Conservation (phyloP, 2,329 filamentous ascomycete species). For the Sporothrix schenckii region DNA sequence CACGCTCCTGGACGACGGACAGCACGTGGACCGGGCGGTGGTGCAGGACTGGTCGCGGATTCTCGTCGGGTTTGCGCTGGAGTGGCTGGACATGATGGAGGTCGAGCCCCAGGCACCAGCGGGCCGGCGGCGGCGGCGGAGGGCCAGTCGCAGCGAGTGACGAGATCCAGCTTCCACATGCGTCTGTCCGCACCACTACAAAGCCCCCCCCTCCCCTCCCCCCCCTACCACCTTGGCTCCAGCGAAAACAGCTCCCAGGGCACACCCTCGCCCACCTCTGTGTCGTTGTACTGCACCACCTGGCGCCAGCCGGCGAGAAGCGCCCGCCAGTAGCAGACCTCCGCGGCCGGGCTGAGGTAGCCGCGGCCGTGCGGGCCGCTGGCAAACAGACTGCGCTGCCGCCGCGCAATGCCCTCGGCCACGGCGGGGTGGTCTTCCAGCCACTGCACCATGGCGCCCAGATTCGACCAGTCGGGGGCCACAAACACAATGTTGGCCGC, state of each 20-base stretch:
- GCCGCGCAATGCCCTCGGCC: constrained; percentile 48
- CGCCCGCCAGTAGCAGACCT: constrained; percentile 54
- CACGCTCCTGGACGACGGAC: constrained; percentile 68
- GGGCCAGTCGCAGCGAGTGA: not conserved
- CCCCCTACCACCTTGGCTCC: not conserved
- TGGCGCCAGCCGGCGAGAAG: constrained; percentile 50
- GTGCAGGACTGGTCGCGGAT: constrained; percentile 78
- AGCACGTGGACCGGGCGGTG: constrained; percentile 70
- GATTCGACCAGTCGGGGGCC: constrained; percentile 51
- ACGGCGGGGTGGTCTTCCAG: constrained; percentile 48
- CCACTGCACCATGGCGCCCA: constrained; percentile 49
- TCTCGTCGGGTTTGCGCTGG: constrained; percentile 71
- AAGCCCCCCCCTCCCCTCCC: no score
- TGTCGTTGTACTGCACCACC: constrained; percentile 45
- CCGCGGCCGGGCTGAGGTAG: constrained; percentile 50
- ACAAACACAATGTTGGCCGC: constrained; percentile 51
- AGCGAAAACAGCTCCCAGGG: constrained; percentile 30
- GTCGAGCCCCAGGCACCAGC: constrained; percentile 39
- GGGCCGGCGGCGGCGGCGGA: not conserved
- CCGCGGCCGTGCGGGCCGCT: constrained; percentile 47
- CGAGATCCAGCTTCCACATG: no score
- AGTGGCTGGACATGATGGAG: constrained; percentile 73
- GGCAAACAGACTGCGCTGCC: constrained; percentile 48
- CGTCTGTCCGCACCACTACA: no score
- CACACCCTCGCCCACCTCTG: constrained; percentile 39